phyloP scores from a whole-genome alignment of 2,329 filamentous ascomycete species.

The Aspergillus brunneoviolaceus region DNA sequence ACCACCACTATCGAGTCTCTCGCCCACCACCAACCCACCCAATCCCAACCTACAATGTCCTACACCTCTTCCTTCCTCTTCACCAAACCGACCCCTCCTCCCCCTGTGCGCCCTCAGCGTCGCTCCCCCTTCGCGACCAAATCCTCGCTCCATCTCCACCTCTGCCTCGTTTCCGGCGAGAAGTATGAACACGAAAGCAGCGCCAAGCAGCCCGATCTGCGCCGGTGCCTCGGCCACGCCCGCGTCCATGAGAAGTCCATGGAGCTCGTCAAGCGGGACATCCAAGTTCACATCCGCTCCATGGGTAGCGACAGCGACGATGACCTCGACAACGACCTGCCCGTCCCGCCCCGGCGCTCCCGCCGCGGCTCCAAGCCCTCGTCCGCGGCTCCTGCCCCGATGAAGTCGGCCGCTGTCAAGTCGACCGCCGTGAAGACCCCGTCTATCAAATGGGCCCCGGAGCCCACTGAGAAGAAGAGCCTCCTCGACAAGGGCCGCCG shows the following conservation, averaged over 20 bases:
- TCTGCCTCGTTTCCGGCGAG: conserved; percentile 7
- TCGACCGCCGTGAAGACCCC: neutral
- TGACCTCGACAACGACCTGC: conserved; percentile 2
- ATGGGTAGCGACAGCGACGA: conserved; percentile 6
- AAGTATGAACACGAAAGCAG: conserved; percentile 8
- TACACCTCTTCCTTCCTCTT: conserved; percentile 3
- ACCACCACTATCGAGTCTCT: neutral
- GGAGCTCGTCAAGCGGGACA: conserved; percentile 8
- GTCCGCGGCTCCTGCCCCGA: neutral
- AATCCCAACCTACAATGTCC: conserved; percentile 2
- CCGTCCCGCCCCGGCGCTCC: neutral
- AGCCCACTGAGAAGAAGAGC: conserved; percentile 1
- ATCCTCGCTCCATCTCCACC: conserved; percentile 4
- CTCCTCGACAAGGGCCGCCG: conserved; percentile 7
- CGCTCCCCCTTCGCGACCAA: neutral
- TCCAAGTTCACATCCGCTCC: conserved; percentile 8
- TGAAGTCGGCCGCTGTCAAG: neutral
- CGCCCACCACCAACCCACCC: too few relatives aligned
- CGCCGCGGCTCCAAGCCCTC: conserved; percentile 3
- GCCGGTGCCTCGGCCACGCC: conserved; percentile 6
- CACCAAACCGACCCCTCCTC: conserved; percentile 1
- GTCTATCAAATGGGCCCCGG: neutral
- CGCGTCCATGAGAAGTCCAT: conserved; percentile 6
- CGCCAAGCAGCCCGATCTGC: conserved; percentile 3
- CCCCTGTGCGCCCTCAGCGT: neutral